Conservation (phyloP, 2,329 filamentous ascomycete species). For the Nectriaceae sp. region DNA sequence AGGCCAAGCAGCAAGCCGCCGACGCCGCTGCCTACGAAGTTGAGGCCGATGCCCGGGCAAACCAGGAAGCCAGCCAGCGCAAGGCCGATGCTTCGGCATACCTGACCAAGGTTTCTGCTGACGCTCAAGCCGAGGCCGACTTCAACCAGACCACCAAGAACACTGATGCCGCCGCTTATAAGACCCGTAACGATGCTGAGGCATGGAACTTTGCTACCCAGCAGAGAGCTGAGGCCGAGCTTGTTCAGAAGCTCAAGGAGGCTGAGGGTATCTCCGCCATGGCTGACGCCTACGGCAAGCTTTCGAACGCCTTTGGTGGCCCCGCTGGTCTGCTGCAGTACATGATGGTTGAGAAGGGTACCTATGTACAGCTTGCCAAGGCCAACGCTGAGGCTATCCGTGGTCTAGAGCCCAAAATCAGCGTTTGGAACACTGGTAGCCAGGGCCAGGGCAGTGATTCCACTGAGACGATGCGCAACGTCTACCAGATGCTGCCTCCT, state of each 20-base stretch:
- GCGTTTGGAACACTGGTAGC: constrained; percentile 80
- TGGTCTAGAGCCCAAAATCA: constrained; percentile 86
- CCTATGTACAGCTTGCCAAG: constrained; percentile 74
- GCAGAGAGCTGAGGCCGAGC: constrained; percentile 60
- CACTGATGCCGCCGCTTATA: constrained; percentile 61
- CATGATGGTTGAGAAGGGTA: constrained; percentile 84
- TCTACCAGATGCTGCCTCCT: constrained; percentile 83
- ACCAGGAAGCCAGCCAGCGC: constrained; percentile 55
- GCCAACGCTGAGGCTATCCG: constrained; percentile 76
- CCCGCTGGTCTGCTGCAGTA: constrained; percentile 78
- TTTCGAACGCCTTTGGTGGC: constrained; percentile 74
- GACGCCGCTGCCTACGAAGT: constrained; percentile 67
- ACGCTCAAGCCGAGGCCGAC: constrained; percentile 56
- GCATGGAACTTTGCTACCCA: constrained; percentile 38
- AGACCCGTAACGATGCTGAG: constrained; percentile 50
- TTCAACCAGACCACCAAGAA: constrained; percentile 68
- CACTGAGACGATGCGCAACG: constrained; percentile 66
- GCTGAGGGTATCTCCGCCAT: constrained; percentile 77
- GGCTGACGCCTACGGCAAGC: constrained; percentile 76
- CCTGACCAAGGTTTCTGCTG: constrained; percentile 49
- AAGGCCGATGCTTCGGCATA: constrained; percentile 54
- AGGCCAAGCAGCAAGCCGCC: constrained; percentile 68
- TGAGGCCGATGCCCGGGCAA: constrained; percentile 59
- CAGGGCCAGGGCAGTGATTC: constrained; percentile 51
- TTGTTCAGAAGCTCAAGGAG: constrained; percentile 66